Evolutionary conservation across 768 basidiomycete genomes (phyloP).

Genomic region (Mycena albidolilacea): DNA sequence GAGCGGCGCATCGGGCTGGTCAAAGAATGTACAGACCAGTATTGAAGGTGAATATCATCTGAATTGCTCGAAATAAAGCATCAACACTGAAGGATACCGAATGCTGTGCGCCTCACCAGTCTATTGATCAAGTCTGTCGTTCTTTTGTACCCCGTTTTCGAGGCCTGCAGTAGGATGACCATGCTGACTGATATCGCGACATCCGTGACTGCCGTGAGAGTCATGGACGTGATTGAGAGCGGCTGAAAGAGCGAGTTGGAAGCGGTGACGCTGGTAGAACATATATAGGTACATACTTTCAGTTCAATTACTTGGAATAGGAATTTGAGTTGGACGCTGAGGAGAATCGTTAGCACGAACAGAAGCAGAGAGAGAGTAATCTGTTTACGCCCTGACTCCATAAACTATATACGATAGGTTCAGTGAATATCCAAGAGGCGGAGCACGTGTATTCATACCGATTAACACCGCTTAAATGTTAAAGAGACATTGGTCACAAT

Average conservation of each 20-base stretch:
- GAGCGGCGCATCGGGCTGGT: not conserved
- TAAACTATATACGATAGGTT: conserved; percentile 18
- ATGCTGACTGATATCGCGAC: conserved; percentile 26
- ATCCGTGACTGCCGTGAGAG: conserved; percentile 27
- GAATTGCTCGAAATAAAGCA: not conserved
- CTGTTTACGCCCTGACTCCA: conserved; percentile 30
- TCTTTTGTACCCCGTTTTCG: conserved; percentile 36
- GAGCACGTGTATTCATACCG: no score
- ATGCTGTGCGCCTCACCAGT: conserved; percentile 11
- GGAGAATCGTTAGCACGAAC: not conserved
- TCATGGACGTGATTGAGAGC: conserved; percentile 24
- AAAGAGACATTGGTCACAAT: no score
- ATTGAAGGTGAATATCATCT: conserved; percentile 36
- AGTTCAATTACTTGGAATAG: conserved; percentile 24
- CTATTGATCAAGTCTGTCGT: conserved; percentile 36
- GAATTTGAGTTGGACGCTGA: conserved; percentile 21
- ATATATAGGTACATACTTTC: conserved; percentile 12
- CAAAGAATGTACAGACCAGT: conserved; percentile 7
- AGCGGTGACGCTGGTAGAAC: no score
- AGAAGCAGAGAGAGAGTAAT: not conserved
- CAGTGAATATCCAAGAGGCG: no score
- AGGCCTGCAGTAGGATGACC: conserved; percentile 21
- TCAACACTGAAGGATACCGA: not conserved
- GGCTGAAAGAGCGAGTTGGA: not conserved
- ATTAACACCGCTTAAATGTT: no score